Conservation (phyloP, 345 rosid species). For the Balakata baccata region DNA sequence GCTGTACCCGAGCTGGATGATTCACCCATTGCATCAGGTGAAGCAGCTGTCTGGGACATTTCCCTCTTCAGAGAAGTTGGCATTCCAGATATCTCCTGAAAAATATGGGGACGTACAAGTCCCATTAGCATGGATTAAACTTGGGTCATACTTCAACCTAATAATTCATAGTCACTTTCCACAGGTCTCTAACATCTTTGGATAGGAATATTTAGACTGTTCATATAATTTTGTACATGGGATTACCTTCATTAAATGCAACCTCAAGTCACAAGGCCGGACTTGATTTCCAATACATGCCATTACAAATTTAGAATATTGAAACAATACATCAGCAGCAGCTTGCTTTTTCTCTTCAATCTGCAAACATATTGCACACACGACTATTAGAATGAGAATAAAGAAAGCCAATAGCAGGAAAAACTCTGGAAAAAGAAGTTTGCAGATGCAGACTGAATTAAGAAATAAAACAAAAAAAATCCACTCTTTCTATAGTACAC, state of each 20-base stretch:
- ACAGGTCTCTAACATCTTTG: background rate
- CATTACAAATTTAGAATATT: slow-evolving; percentile 87
- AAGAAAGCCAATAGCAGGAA: background rate
- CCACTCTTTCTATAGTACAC: background rate
- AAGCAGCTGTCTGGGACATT: slow-evolving; percentile 48
- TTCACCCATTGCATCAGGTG: slow-evolving; percentile 81
- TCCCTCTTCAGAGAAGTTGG: slow-evolving; percentile 78
- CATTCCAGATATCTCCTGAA: slow-evolving; percentile 88
- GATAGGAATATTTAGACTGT: background rate
- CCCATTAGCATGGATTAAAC: no score
- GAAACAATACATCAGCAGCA: slow-evolving; percentile 84
- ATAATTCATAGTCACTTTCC: background rate
- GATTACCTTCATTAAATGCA: slow-evolving; percentile 88
- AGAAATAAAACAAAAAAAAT: background rate
- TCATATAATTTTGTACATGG: background rate
- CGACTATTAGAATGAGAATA: background rate
- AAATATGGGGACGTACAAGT: background rate
- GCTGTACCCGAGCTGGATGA: slow-evolving; percentile 90
- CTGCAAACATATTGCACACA: slow-evolving; percentile 28
- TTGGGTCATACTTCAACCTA: background rate
- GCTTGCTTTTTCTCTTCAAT: slow-evolving; percentile 86
- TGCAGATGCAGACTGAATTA: background rate
- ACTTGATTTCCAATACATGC: slow-evolving; percentile 85
- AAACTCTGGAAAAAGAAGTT: background rate
- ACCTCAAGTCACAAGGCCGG: slow-evolving; percentile 82